Conservation (phyloP, 352 stramenopile genomes). For the Globisporangium recalcitrans region DNA sequence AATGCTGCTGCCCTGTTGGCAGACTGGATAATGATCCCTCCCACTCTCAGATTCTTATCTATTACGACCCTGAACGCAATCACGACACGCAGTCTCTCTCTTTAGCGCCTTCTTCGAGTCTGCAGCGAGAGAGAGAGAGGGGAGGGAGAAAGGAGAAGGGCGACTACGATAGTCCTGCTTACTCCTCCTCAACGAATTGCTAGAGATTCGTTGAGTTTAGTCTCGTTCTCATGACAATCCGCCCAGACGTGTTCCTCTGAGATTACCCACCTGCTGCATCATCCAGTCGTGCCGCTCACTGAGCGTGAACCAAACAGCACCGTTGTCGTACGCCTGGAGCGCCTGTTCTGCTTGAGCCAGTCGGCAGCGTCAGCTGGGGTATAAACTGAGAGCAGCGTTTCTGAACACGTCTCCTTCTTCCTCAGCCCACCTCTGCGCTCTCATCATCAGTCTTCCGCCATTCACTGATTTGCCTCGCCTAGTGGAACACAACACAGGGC, state of each 20-base stretch:
- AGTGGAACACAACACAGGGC: too few species aligned
- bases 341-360: too few species aligned
- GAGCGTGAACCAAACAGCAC: not conserved
- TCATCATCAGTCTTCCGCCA: not conserved
- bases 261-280: not conserved
- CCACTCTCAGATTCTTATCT: not conserved
- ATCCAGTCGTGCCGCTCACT: not conserved
- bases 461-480: not conserved
- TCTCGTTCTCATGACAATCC: not conserved
- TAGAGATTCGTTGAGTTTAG: not conserved
- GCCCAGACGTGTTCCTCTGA: not conserved
- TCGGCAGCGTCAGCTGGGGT: too few species aligned
- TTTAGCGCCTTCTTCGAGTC: not conserved
- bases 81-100: not conserved
- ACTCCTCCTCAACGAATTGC: not conserved
- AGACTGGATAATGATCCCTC: too few species aligned
- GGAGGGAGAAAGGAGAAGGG: not conserved
- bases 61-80: not conserved
- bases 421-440: not conserved
- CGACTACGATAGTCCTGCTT: not conserved
- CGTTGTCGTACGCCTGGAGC: not conserved
- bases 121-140: not conserved
- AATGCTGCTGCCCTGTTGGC: not conserved
- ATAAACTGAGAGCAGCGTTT: too few species aligned
- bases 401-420: not conserved